These are phyloP conservation scores for Dillenia turbinata DNA, from an alignment of 164 flowering plant genomes.

Conservation along the genomic window DNA sequence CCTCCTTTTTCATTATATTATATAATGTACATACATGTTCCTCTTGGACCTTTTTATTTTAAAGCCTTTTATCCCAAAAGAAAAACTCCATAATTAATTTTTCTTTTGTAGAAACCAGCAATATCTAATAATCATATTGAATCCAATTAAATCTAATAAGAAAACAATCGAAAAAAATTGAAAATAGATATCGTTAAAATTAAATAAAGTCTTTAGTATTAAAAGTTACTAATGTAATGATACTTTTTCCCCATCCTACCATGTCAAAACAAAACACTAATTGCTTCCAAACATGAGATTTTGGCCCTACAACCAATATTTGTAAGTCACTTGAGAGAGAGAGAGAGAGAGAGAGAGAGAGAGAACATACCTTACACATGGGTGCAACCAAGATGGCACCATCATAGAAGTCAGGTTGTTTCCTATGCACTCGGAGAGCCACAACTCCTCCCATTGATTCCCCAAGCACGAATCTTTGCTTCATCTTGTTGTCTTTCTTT, in stretches of 20 bases:
- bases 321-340: not conserved
- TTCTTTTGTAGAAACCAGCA: not conserved
- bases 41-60: no score
- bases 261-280: not conserved
- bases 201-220: no score
- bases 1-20: no score
- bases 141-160: no score
- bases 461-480: conserved; percentile 18
- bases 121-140: no score
- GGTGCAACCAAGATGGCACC: conserved; percentile 30
- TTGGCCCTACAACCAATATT: not conserved
- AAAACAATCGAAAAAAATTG: no score
- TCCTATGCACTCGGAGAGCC: conserved; percentile 15
- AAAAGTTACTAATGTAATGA: no score
- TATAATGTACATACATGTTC: no score
- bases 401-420: conserved; percentile 18
- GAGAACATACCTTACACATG: conserved; percentile 20
- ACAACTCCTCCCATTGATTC: conserved; percentile 30
- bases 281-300: not conserved
- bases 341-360: not conserved
- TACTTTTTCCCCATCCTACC: no score
- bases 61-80: not conserved
- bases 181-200: no score
- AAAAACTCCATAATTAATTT: not conserved
- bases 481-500: conserved; percentile 13